Evolutionary conservation across 495 filamentous ascomycete species (phyloP), one percentile per base, ranked within the genome.

Genomic region (Zalerion maritima): DNA sequence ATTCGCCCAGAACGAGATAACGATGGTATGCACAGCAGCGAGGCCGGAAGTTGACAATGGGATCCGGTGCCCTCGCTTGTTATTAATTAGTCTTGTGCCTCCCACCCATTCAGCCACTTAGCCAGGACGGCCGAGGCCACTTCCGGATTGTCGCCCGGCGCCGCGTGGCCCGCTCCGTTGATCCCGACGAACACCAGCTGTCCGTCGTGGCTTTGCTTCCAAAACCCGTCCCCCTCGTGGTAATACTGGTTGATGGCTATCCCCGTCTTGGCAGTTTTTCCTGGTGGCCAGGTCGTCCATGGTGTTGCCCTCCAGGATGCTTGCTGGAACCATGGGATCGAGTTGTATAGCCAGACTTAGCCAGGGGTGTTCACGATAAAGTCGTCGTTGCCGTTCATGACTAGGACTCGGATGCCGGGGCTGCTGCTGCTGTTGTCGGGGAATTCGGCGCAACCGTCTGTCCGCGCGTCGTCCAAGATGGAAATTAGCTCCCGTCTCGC

Each of bases 121-220:
- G n/a, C n/a, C n/a, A n/a, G n/a, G n/a, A n/a, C n/a, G n/a, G n/a
- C n/a, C n/a, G n/a, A n/a, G n/a, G n/a, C n/a, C n/a, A n/a, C n/a
- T n/a, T n/a, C n/a, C n/a, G n/a, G n/a, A n/a, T n/a, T n/a, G n/a
- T n/a, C n/a, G n/a, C n/a, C n/a, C 15, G 49, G 37, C 32, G 47
- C 48, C 7, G 41, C 46, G 33, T 41, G 39, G 13, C 49, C 49
- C n/a, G 46, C 43, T n/a, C 41, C 44, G 28, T 47, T 30, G 4
- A 49, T 36, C 42, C 43, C 45, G 7, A 52, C 16, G 18, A 30
- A 48, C 5, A 24, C 20, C 3, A 24, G 13, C n/a, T 21, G 34
- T 2, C 13, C 39, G 15, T 21, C 18, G n/a, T 39, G 21, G 38
- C 37, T 44, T 18, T 24, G 17, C 22, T 16, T 19, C 38, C 35